These are phyloP conservation scores for Tricholoma flavovirens DNA, from an alignment of 768 basidiomycete species.

Conservation along the genomic window DNA sequence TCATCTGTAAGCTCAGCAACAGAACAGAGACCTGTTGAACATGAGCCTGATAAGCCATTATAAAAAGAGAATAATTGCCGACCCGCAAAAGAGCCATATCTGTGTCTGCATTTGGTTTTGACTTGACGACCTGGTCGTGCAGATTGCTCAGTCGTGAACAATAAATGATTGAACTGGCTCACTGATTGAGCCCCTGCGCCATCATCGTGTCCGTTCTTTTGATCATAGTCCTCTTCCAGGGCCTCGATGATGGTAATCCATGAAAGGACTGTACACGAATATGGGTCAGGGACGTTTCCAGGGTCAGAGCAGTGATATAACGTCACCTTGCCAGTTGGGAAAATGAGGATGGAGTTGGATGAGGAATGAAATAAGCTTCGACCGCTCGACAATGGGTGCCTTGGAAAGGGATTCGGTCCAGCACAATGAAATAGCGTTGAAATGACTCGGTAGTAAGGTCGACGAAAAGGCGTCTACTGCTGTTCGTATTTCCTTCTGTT, in stretches of 20 bases:
- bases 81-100: slow-evolving; percentile 47
- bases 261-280: slow-evolving; percentile 43
- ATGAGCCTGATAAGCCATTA: neutral
- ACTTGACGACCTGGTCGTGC: slow-evolving; percentile 22
- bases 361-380: slow-evolving; percentile 56
- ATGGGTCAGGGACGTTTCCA: neutral
- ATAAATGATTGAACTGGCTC: slow-evolving; percentile 11
- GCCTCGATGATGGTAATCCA: slow-evolving; percentile 60
- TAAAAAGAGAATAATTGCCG: slow-evolving; percentile 7
- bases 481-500: slow-evolving; percentile 64
- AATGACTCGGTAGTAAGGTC: slow-evolving; percentile 60
- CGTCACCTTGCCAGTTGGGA: slow-evolving; percentile 57
- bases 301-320: neutral
- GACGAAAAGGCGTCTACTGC: slow-evolving; percentile 52
- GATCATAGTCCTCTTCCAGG: slow-evolving; percentile 50
- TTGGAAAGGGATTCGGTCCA: slow-evolving; percentile 60
- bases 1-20: slow-evolving; percentile 57
- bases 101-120: slow-evolving; percentile 30
- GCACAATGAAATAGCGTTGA: slow-evolving; percentile 58
- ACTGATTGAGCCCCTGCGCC: slow-evolving; percentile 38
- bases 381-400: slow-evolving; percentile 50
- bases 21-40: slow-evolving; percentile 45
- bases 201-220: slow-evolving; percentile 31
- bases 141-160: neutral
- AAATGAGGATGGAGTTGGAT: slow-evolving; percentile 66